Percentiles rank a stretch among this genome's conserved stretches.
phyloP scores from a whole-genome alignment of 108 stramenopile genomes.

The Cylindrotheca fusiformis region DNA sequence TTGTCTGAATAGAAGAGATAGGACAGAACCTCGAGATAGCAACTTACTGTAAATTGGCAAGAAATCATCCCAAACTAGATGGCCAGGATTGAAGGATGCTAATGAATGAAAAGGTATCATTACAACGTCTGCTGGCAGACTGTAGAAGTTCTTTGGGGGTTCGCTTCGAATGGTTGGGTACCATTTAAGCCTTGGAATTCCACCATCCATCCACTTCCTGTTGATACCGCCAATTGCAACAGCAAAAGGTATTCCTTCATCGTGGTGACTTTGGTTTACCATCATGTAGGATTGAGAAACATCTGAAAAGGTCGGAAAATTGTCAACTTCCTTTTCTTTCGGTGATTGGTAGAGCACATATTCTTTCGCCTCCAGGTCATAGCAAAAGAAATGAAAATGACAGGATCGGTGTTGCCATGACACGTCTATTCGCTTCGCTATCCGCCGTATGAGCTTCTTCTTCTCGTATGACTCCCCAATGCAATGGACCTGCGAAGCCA shows the following conservation, averaged over 20 bases:
- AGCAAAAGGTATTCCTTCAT: constrained; percentile 6
- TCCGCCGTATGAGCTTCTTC: not conserved
- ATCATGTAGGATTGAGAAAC: constrained; percentile 13
- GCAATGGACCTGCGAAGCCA: constrained; percentile 37
- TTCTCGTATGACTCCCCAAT: constrained; percentile 31
- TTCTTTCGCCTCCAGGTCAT: constrained; percentile 12
- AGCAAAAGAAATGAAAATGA: constrained; percentile 35
- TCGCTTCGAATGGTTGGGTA: constrained; percentile 29
- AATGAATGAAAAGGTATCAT: constrained; percentile 61
- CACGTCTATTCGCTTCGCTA: not conserved
- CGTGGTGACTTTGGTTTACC: not conserved
- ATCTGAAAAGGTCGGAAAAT: not conserved
- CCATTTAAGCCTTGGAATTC: constrained; percentile 36
- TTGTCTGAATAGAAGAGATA: too few relatives aligned
- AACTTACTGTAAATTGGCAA: constrained; percentile 20
- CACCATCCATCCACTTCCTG: constrained; percentile 45
- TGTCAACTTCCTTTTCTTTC: not conserved
- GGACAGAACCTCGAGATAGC: too few relatives aligned
- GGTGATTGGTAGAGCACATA: constrained; percentile 10
- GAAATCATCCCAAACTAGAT: constrained; percentile 59
- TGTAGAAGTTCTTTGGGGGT: constrained; percentile 16
- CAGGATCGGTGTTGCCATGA: constrained; percentile 34
- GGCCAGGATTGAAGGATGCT: constrained; percentile 50
- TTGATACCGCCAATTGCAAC: constrained; percentile 59
- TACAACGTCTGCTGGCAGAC: constrained; percentile 31